These are phyloP conservation scores for Castanopsis chinensis DNA, from an alignment of 306 rosid species.

Conservation along the genomic window DNA sequence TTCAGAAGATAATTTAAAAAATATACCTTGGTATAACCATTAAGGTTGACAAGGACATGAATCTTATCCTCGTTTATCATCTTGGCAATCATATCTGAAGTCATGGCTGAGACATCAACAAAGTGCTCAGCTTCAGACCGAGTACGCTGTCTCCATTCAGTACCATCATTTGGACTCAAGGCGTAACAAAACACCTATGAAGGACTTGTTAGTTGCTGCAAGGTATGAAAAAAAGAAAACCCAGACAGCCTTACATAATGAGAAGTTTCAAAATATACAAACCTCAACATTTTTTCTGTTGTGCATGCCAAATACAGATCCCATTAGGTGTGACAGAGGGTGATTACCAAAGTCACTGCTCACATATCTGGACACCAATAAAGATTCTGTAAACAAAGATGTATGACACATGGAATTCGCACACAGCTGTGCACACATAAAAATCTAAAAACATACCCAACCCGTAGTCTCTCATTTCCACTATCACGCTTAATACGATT, in stretches of 20 bases:
- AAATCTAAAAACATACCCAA: slow-evolving; percentile 66
- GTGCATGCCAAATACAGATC: slow-evolving; percentile 97
- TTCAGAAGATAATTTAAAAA: not conserved
- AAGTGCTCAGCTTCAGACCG: slow-evolving; percentile 93
- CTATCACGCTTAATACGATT: slow-evolving; percentile 61
- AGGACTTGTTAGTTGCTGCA: too few species aligned
- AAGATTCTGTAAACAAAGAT: not conserved
- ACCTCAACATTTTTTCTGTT: slow-evolving; percentile 82
- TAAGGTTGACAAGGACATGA: slow-evolving; percentile 85
- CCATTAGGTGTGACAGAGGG: slow-evolving; percentile 89
- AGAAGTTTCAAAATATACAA: not conserved
- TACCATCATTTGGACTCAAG: slow-evolving; percentile 89
- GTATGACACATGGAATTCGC: too few species aligned
- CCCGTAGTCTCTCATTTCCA: slow-evolving; percentile 65
- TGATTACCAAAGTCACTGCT: slow-evolving; percentile 73
- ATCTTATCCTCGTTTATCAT: slow-evolving; percentile 80
- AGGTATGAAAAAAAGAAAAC: too few species aligned
- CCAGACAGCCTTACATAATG: not conserved
- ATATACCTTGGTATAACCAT: slow-evolving; percentile 94
- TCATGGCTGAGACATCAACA: slow-evolving; percentile 81
- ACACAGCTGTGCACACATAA: too few species aligned
- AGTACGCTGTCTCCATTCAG: slow-evolving; percentile 92
- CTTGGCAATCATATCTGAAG: slow-evolving; percentile 90
- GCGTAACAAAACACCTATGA: slow-evolving; percentile 87
- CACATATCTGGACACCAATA: slow-evolving; percentile 40